phyloP scores from a whole-genome alignment of 164 flowering plant species.

The Piper betle region DNA sequence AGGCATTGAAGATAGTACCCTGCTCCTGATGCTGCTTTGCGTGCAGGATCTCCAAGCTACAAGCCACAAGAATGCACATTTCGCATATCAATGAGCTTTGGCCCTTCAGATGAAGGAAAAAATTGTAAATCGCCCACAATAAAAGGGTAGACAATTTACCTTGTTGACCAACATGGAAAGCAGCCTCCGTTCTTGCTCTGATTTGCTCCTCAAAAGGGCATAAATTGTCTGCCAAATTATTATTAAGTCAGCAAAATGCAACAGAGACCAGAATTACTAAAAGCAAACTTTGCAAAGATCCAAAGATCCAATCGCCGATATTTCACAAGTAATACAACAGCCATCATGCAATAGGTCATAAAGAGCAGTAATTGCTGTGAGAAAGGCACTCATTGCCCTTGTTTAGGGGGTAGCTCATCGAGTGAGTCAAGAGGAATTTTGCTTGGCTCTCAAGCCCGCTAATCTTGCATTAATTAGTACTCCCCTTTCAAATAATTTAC shows the following conservation, averaged over 20 bases:
- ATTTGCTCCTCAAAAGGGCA: conserved; percentile 53
- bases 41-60: conserved; percentile 96
- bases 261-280: not conserved
- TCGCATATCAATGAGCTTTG: not conserved
- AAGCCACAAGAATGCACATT: conserved; percentile 9
- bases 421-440: too few species aligned
- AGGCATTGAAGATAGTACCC: conserved; percentile 72
- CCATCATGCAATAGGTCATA: too few species aligned
- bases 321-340: too few species aligned
- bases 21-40: conserved; percentile 80
- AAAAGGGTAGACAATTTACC: conserved; percentile 28
- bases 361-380: too few species aligned
- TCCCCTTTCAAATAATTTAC: too few species aligned
- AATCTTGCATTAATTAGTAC: too few species aligned
- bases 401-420: too few species aligned
- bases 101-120: not conserved
- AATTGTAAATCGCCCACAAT: not conserved
- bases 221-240: conserved; percentile 42
- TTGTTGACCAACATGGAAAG: conserved; percentile 84
- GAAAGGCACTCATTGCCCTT: too few species aligned
- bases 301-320: not conserved
- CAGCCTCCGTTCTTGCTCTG: conserved; percentile 89
- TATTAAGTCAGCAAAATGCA: not conserved
- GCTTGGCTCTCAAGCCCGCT: too few species aligned
- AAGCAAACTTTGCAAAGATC: not conserved